A percentile compares a stretch with the other conserved stretches of the same genome.
Evolutionary conservation across 2,329 filamentous ascomycete genomes (phyloP).

Genomic region (Pezicula neosporulosa): DNA sequence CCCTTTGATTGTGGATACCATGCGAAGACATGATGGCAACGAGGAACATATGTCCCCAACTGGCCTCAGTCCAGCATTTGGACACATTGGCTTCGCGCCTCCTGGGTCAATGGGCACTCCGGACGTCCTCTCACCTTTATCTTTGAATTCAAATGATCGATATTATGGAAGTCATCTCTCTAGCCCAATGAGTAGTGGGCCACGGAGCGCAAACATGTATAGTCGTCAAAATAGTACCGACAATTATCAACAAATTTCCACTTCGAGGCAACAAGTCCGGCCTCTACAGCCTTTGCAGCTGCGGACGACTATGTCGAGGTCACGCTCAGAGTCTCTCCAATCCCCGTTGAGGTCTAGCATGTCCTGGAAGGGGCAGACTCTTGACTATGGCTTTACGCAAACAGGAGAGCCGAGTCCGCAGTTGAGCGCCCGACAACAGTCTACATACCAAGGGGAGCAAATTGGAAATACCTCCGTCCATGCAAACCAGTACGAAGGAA

Average conservation of each 20-base stretch:
- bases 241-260: conserved; percentile 42
- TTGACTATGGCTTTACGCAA: conserved; percentile 52
- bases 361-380: conserved; percentile 59
- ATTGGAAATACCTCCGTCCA: conserved; percentile 38
- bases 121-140: conserved; percentile 56
- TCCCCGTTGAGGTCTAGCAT: conserved; percentile 57
- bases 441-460: conserved; percentile 48
- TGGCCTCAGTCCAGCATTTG: conserved; percentile 64
- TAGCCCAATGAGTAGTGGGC: conserved; percentile 42
- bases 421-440: conserved; percentile 42
- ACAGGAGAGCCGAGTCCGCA: conserved; percentile 42
- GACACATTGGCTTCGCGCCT: conserved; percentile 61
- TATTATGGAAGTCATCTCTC: conserved; percentile 50
- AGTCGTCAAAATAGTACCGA: conserved; percentile 46
- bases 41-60: conserved; percentile 67
- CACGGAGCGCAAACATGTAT: conserved; percentile 50
- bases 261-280: conserved; percentile 41
- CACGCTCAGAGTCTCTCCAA: conserved; percentile 54
- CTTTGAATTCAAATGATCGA: conserved; percentile 50
- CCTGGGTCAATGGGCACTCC: conserved; percentile 45
- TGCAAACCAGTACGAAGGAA: conserved; percentile 46
- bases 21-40: conserved; percentile 53
- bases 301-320: conserved; percentile 52
- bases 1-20: conserved; percentile 64
- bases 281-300: conserved; percentile 56